Conservation (phyloP, 1,284 basidiomycete species). For the Phellopilus nigrolimitatus region DNA sequence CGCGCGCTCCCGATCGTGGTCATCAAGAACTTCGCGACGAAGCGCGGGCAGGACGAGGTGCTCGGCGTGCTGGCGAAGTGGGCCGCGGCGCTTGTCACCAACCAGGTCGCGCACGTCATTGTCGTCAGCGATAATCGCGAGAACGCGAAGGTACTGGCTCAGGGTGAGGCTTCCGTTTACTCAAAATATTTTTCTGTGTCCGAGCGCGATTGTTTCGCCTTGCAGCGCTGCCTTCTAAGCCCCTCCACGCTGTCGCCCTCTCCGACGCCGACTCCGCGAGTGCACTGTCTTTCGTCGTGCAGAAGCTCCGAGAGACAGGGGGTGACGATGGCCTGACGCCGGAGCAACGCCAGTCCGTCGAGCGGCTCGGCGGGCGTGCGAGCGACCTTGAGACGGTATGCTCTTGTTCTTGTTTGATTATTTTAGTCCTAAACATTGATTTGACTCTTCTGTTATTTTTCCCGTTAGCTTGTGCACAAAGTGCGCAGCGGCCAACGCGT, state of each 20-base stretch:
- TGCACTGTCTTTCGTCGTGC: conserved; percentile 76
- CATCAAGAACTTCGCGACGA: conserved; percentile 71
- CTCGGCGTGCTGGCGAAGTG: conserved; percentile 79
- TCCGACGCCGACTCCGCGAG: conserved; percentile 83
- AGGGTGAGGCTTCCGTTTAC: conserved; percentile 42
- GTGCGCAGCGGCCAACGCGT: conserved; percentile 71
- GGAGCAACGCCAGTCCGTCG: conserved; percentile 54
- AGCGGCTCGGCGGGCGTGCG: conserved; percentile 81
- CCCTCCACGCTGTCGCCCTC: conserved; percentile 73
- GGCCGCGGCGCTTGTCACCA: conserved; percentile 79
- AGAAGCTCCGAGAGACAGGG: conserved; percentile 67
- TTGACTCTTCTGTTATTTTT: background rate
- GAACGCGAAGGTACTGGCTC: conserved; percentile 78
- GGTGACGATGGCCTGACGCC: conserved; percentile 46
- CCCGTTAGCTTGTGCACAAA: conserved; percentile 80
- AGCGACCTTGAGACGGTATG: conserved; percentile 80
- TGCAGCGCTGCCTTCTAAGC: conserved; percentile 80
- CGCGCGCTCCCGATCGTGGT: conserved; percentile 80
- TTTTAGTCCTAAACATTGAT: background rate
- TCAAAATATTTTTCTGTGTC: conserved; percentile 10
- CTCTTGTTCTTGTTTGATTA: conserved; percentile 14
- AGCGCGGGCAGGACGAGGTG: conserved; percentile 66
- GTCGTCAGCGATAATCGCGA: conserved; percentile 89
- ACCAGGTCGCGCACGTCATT: conserved; percentile 88
- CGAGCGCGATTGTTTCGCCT: background rate